Evolutionary conservation across 768 basidiomycete species (phyloP), one percentile per base, ranked within the genome.

Genomic region (Mrakia blollopis): DNA sequence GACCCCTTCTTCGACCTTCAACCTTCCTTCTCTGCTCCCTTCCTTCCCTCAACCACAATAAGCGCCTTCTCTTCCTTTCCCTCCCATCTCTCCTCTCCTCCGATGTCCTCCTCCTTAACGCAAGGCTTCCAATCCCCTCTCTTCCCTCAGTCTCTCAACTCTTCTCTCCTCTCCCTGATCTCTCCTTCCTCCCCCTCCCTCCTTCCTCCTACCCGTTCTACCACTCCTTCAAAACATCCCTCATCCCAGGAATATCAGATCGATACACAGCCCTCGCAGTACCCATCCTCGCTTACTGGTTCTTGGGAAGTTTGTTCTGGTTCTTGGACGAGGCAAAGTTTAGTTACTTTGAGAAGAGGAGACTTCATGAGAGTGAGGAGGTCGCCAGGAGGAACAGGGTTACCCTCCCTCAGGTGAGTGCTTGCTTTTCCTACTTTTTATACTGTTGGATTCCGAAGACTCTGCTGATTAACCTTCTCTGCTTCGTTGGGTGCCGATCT

Each of bases 341-440:
- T 81, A 81, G 83, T 21, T 91, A 89, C 87, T 87, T 97, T 47
- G 89, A 95, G 79, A 89, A 88, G 77, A 90, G 92, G 83, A 88
- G 93, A 62, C 91, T 98, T 65, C 96, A 99, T 83, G 92, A 93
- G 71, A 91, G 92, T 0, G 86, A 85, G 21, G 95, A 98, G 82
- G 89, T 94, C 77, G 86, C 86, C 76, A 83, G 88, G 3, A 86
- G 89, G 75, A 98, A 98, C 83, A 87, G 88, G 13, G 94, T 88
- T 5, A 89, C 92, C 0, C 88, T 89, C 13, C 72, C 50, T 2
- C 72, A 77, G 63, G 76, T 77, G 25, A 50, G 35, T 32, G 37
- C n/a, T 54, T 32, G 16, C 28, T 18, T 21, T 68, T 41, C 9
- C 37, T 11, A 35, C 3, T 25, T 21, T 39, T 6, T 7, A 28